Conservation (phyloP, 225 moss, liverwort and hornwort species). For the Bryum argenteum region DNA sequence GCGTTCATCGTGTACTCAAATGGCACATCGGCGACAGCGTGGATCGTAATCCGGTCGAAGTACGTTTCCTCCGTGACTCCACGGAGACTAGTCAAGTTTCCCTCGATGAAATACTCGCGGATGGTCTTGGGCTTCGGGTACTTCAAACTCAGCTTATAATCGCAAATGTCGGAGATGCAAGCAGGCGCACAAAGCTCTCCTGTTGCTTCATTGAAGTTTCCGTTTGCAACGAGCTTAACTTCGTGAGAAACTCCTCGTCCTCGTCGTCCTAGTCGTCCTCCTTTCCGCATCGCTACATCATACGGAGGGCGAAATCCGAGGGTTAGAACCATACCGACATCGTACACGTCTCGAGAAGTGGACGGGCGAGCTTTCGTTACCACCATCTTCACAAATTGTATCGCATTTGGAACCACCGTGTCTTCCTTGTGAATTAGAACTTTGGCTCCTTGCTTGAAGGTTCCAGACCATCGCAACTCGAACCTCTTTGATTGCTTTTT, state of each 20-base stretch:
- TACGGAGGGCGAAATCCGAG: constrained; percentile 23
- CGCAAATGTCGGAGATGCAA: constrained; percentile 30
- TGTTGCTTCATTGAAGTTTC: constrained; percentile 24
- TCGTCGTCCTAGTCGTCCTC: no score
- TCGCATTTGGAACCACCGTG: background rate
- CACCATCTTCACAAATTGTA: constrained; percentile 22
- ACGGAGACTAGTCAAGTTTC: constrained; percentile 29
- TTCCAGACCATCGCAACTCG: constrained; percentile 5
- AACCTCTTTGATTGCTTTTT: accelerated
- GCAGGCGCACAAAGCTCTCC: constrained; percentile 39
- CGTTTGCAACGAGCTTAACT: constrained; percentile 16
- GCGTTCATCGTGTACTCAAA: constrained; percentile 36
- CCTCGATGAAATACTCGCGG: constrained; percentile 1
- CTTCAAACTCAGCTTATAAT: constrained; percentile 31
- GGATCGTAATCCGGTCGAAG: constrained; percentile 39
- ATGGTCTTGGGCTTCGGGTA: constrained; percentile 40
- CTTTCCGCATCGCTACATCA: background rate
- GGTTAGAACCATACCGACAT: constrained; percentile 17
- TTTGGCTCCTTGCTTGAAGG: constrained; percentile 33
- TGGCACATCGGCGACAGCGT: constrained; percentile 11
- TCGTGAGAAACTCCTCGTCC: background rate
- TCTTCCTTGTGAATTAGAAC: background rate
- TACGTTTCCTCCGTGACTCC: background rate
- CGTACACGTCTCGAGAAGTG: constrained; percentile 24
- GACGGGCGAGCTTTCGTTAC: constrained; percentile 11